Conservation (phyloP, 768 basidiomycete genomes). For the Leccinum rimulosum region DNA sequence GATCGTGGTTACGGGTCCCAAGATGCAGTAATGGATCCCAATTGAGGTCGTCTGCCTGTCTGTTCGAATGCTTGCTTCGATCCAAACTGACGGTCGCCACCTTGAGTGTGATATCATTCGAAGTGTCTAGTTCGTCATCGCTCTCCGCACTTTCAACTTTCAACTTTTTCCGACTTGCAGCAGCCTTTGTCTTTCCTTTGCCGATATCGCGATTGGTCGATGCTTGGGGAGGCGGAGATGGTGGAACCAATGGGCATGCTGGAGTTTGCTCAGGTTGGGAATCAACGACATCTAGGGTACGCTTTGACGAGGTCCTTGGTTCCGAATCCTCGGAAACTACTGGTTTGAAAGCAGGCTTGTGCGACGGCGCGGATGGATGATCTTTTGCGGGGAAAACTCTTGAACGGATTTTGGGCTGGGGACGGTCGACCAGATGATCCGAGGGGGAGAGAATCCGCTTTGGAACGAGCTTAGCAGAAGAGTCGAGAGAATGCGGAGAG, state of each 20-base stretch:
- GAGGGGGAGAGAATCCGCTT: not conserved
- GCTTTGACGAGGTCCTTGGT: conserved; percentile 41
- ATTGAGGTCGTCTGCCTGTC: conserved; percentile 19
- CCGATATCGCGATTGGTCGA: conserved; percentile 30
- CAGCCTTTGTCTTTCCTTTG: conserved; percentile 40
- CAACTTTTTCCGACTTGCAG: conserved; percentile 46
- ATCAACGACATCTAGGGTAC: conserved; percentile 37
- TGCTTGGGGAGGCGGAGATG: conserved; percentile 60
- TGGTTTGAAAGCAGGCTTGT: conserved; percentile 1
- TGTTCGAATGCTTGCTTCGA: conserved; percentile 11
- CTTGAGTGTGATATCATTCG: conserved; percentile 20
- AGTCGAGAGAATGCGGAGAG: not conserved
- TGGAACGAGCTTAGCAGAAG: conserved; percentile 6
- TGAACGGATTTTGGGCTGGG: conserved; percentile 4
- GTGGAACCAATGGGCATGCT: conserved; percentile 48
- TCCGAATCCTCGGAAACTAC: conserved; percentile 5
- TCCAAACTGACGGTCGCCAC: conserved; percentile 16
- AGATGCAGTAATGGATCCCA: conserved; percentile 31
- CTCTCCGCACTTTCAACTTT: conserved; percentile 38
- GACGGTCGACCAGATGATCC: not conserved
- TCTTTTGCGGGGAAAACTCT: conserved; percentile 16
- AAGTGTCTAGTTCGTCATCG: conserved; percentile 23
- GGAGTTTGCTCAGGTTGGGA: conserved; percentile 6
- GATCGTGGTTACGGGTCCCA: conserved; percentile 24
- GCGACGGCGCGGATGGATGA: not conserved